These are phyloP conservation scores for Coemansia asiatica DNA, from an alignment of 192 early-diverging fungal genomes.

Conservation along the genomic window DNA sequence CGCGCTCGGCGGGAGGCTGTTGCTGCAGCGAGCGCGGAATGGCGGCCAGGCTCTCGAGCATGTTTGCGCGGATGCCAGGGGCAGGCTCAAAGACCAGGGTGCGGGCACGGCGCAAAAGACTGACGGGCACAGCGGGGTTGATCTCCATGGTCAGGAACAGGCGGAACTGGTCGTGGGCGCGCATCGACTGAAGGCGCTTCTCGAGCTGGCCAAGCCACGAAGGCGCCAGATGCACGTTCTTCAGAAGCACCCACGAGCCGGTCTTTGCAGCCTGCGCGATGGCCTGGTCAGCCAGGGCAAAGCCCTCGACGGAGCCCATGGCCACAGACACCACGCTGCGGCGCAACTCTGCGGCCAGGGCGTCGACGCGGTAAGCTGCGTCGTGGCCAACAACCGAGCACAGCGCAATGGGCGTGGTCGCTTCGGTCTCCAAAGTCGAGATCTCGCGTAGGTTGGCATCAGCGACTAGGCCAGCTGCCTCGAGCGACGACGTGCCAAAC, in stretches of 20 bases:
- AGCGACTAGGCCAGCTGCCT: slow-evolving; percentile 24
- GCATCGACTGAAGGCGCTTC: slow-evolving; percentile 87
- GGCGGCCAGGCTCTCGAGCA: slow-evolving; percentile 72
- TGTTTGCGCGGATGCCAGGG: slow-evolving; percentile 91
- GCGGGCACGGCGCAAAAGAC: slow-evolving; percentile 84
- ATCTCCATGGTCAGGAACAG: slow-evolving; percentile 99
- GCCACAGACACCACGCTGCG: slow-evolving; percentile 78
- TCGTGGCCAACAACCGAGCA: slow-evolving; percentile 94
- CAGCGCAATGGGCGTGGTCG: slow-evolving; percentile 83
- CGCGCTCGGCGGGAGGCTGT: slow-evolving; percentile 81
- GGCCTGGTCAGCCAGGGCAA: slow-evolving; percentile 83
- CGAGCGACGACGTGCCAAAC: slow-evolving; percentile 28
- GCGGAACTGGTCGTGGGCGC: slow-evolving; percentile 81
- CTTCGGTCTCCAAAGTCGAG: slow-evolving; percentile 68
- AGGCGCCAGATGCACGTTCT: slow-evolving; percentile 97
- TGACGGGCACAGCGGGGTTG: slow-evolving; percentile 92
- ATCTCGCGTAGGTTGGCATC: slow-evolving; percentile 73
- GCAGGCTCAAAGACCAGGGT: slow-evolving; percentile 95
- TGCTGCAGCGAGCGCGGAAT: slow-evolving; percentile 13
- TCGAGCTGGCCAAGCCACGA: slow-evolving; percentile 93
- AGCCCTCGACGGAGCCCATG: slow-evolving; percentile 97
- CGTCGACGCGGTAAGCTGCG: slow-evolving; percentile 91
- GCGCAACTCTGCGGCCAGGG: slow-evolving; percentile 70
- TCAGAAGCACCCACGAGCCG: slow-evolving; percentile 95
- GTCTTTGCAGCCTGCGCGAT: slow-evolving; percentile 78